phyloP scores from a whole-genome alignment of 352 stramenopile species.

The Phytophthora colocasiae region DNA sequence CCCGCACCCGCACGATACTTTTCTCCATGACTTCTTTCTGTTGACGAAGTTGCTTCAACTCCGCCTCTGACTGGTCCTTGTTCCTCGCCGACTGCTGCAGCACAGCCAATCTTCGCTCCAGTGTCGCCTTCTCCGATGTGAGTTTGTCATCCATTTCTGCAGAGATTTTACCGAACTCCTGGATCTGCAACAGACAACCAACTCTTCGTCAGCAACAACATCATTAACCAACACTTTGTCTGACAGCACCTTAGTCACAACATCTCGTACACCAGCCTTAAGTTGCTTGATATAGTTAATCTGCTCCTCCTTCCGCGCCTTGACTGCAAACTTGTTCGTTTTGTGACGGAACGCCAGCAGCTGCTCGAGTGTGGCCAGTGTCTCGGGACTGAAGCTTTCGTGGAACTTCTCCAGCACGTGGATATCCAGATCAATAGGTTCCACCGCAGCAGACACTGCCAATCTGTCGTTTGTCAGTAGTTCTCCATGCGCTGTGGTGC shows the following conservation, averaged over 20 bases:
- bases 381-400: constrained; percentile 43
- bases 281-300: constrained; percentile 63
- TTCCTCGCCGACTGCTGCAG: constrained; percentile 45
- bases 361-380: constrained; percentile 50
- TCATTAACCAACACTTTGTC: not conserved
- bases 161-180: constrained; percentile 39
- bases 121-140: constrained; percentile 32
- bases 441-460: not conserved
- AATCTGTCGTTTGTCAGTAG: not conserved
- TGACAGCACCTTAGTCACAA: constrained; percentile 44
- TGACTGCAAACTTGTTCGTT: constrained; percentile 74
- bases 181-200: constrained; percentile 37
- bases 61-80: constrained; percentile 45
- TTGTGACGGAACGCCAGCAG: constrained; percentile 65
- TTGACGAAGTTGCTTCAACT: constrained; percentile 45
- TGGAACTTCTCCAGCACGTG: constrained; percentile 48
- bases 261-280: constrained; percentile 45
- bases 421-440: constrained; percentile 20
- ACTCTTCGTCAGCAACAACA: not conserved
- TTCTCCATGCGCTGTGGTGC: not conserved
- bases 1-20: constrained; percentile 37
- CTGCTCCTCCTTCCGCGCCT: constrained; percentile 66
- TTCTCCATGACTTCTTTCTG: constrained; percentile 44
- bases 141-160: constrained; percentile 49
- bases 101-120: constrained; percentile 45